A percentile compares a stretch with the other conserved stretches of the same genome.
Evolutionary conservation across 2,329 filamentous ascomycete genomes (phyloP).

Genomic region (Paecilomyces niveus): DNA sequence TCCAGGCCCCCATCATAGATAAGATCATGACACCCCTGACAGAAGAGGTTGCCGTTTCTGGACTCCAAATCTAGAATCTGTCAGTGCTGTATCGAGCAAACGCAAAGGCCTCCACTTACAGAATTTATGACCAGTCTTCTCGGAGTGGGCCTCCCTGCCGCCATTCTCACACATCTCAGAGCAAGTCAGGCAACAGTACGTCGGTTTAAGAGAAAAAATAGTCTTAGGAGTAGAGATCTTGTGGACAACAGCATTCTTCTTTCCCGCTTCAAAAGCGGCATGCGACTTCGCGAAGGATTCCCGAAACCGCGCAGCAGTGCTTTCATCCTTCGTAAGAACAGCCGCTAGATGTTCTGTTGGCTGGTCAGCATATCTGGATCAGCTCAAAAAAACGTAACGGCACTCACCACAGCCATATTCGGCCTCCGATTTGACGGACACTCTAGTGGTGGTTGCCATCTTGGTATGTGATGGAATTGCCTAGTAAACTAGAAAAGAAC

Average conservation of each 20-base stretch:
- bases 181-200: constrained; percentile 33
- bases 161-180: constrained; percentile 22
- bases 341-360: constrained; percentile 31
- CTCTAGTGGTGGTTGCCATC: constrained; percentile 29
- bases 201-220: constrained; percentile 27
- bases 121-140: constrained; percentile 33
- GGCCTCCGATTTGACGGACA: constrained; percentile 28
- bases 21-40: constrained; percentile 33
- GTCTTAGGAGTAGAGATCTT: constrained; percentile 10
- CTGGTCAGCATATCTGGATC: constrained; percentile 11
- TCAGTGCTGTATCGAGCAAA: constrained; percentile 5
- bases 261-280: not conserved
- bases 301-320: constrained; percentile 29
- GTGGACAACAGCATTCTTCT: not conserved
- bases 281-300: constrained; percentile 22
- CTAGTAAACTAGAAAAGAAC: not conserved
- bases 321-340: constrained; percentile 22
- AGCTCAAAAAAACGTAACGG: not conserved
- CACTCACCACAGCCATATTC: constrained; percentile 36
- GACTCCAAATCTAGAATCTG: constrained; percentile 31
- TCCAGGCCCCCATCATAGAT: constrained; percentile 36
- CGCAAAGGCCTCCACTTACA: constrained; percentile 21
- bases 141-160: constrained; percentile 27
- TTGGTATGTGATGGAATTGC: constrained; percentile 3
- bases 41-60: constrained; percentile 31